Base-by-base conservation (phyloP, 192 early-diverging fungal genomes). In the Rhizoclosmatium globosum region DNA sequence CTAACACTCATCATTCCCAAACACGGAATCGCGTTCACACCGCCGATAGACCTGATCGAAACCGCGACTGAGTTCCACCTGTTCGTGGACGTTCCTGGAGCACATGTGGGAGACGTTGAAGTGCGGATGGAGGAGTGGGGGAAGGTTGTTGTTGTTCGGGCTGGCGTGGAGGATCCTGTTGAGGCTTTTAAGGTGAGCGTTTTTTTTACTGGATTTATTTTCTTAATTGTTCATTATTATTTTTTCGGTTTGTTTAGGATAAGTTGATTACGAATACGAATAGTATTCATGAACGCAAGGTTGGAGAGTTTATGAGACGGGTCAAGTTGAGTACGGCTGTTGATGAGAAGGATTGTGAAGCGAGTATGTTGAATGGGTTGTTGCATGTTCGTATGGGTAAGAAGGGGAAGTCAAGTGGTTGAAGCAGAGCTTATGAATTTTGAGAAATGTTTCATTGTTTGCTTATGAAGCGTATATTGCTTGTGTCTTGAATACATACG, bases 381-480 rank as follows among this genome's bases (percentile, higher is more conserved):
- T 56, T 56, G 53, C 53, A 56, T 56, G 53, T 56, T 9, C 53
- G 53, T 56, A n/a, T 56, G 53, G 53, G 53, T 9, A 56, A 56
- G 53, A 56, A 15, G 53, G 19, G 19, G 53, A 9, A 56, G 53
- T 15, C 53, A 15, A n/a, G 53, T n/a, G 53, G 31, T 31, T 31
- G 31, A 31, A 31, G 31, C 31, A 0, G 53, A 56, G 53, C 53
- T 56, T 9, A 56, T 9, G 53, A n/a, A 19, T 56, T 56, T 9
- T 9, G 53, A 1, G 64, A 13, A 9, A 56, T 56, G 53, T 31
- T 31, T 31, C 31, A 31, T 31, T 31, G 31, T 31, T 31, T 31
- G 31, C 31, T 31, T 31, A 31, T 31, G 31, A 31, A 31, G 31
- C 31, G 31, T 31, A 31, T 31, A 31, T 31, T 31, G 31, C 31